Base-by-base conservation (phyloP, 306 rosid genomes). In the Castanospermum australe region DNA sequence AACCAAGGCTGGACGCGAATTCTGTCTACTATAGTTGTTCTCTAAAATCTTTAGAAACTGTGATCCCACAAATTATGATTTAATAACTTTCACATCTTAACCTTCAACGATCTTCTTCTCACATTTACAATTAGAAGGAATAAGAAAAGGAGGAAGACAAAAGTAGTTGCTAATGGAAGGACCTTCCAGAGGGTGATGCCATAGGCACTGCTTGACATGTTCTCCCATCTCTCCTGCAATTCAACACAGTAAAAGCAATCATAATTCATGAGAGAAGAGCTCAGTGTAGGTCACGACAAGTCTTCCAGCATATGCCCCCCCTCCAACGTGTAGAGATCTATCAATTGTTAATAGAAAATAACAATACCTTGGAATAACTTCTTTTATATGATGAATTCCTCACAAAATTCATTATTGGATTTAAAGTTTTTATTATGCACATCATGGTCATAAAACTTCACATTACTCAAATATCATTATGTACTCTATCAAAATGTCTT, bases 21-120 rank as follows among this genome's bases (percentile, higher is more conserved):
- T 47, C 45, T 54, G 57, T 64, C 67, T 59, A 28, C 35, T 36
- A 42, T 76, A 69, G 54, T 6, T 65, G 68, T 50, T 77, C 80
- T 45, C 45, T 22, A 68, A 39, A 70, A 25, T 35, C 8, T 52
- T 32, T 70, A 21, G 67, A 69, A 25, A 45, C 60, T 64, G 75
- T 8, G 75, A 25, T 60, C 64, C 78, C 66, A 38, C 71, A 71
- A 39, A 12, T 45, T 14, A 42, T 35, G 45, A 68, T 54, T 73
- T 56, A 45, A 75, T 52, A 28, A 56, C 57, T 59, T 71, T 87
- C 76, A 92, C 69, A 86, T 73, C 82, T 94, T 94, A 83, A 89
- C 75, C 86, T 94, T 94, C 15, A 24, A 89, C 63, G 83, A 84
- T 89, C 92, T 92, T 88, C 96, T 89, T 81, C 89, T 90, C 24